Conservation (phyloP, 225 moss, liverwort and hornwort genomes). For the Pseudoscleropodium purum region DNA sequence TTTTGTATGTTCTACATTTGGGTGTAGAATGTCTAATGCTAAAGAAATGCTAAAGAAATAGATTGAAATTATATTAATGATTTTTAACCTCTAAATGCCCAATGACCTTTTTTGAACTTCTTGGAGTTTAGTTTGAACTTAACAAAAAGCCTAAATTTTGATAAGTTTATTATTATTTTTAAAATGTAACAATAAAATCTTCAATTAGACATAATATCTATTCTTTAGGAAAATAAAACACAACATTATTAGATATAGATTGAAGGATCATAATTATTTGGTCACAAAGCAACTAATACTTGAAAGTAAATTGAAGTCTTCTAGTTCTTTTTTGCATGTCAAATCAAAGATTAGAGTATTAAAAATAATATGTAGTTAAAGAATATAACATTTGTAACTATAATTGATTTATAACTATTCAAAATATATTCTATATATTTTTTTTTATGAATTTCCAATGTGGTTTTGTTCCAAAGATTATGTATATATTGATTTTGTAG, state of each 20-base stretch:
- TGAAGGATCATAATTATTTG: neutral
- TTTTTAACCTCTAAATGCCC: neutral
- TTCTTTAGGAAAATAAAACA: neutral
- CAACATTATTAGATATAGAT: neutral
- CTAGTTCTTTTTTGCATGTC: neutral
- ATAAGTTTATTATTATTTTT: neutral
- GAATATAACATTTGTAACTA: accelerated
- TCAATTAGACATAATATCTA: neutral
- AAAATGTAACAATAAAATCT: neutral
- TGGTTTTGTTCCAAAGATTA: neutral
- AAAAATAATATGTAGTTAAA: neutral
- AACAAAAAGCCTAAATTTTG: neutral
- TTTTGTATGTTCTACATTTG: neutral
- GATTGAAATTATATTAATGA: neutral
- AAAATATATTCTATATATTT: neutral
- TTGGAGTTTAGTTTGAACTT: too few relatives aligned
- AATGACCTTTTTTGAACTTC: neutral
- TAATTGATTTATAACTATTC: neutral
- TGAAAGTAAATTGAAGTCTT: neutral
- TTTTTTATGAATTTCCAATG: neutral
- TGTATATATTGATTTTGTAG: neutral
- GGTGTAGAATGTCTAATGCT: too few relatives aligned
- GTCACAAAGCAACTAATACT: too few relatives aligned
- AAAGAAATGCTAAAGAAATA: too few relatives aligned
- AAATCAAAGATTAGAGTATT: neutral